These are phyloP conservation scores for Nigrospora osmanthi DNA, from an alignment of 2,329 filamentous ascomycete genomes.

Conservation along the genomic window DNA sequence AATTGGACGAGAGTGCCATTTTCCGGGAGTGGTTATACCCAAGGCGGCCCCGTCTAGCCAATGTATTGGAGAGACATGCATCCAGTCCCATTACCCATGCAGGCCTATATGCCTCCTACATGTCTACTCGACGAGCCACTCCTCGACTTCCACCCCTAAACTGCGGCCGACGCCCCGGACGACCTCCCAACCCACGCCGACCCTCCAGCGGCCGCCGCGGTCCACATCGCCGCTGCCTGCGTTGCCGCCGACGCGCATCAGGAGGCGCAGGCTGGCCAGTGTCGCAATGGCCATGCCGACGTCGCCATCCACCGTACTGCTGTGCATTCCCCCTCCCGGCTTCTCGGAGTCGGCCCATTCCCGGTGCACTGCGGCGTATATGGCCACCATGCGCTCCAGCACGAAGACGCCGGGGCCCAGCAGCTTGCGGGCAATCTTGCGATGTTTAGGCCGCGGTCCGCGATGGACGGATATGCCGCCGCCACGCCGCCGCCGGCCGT, in stretches of 20 bases:
- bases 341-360: constrained; percentile 38
- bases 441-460: constrained; percentile 40
- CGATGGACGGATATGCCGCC: constrained; percentile 28
- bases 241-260: constrained; percentile 55
- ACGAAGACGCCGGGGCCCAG: constrained; percentile 72
- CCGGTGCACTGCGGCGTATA: constrained; percentile 58
- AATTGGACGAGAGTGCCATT: too few relatives aligned
- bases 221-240: constrained; percentile 68
- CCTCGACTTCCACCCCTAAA: constrained; percentile 70
- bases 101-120: too few relatives aligned
- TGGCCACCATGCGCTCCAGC: constrained; percentile 70
- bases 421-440: constrained; percentile 69
- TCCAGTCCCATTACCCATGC: too few relatives aligned
- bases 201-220: constrained; percentile 64
- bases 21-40: too few relatives aligned
- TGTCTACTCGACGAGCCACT: constrained; percentile 61
- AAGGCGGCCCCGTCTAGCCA: too few relatives aligned
- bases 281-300: constrained; percentile 62
- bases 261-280: constrained; percentile 59
- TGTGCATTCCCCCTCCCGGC: background rate
- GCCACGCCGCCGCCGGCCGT: constrained; percentile 41
- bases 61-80: too few relatives aligned
- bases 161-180: constrained; percentile 62
- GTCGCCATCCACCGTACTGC: constrained; percentile 40
- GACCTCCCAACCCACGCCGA: constrained; percentile 74